These are phyloP conservation scores for Strobilomyces confusus DNA, from an alignment of 768 basidiomycete genomes.

Conservation along the genomic window DNA sequence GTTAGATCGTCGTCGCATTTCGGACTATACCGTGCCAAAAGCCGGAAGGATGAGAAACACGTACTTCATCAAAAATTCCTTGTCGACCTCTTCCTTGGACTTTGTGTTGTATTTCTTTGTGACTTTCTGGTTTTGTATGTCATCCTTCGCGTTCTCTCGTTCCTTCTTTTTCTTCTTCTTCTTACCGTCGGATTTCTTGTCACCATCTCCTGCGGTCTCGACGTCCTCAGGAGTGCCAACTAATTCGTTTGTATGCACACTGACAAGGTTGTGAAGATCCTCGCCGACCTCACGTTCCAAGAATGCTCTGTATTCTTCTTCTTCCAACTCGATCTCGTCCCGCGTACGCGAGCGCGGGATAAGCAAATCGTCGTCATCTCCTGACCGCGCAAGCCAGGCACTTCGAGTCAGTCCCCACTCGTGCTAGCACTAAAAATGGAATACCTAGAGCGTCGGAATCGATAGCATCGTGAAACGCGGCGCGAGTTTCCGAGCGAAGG, in stretches of 20 bases:
- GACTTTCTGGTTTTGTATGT: slow-evolving; percentile 21
- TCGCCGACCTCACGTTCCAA: slow-evolving; percentile 78
- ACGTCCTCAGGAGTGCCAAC: slow-evolving; percentile 22
- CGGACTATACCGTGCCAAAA: background rate
- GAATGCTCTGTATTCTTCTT: slow-evolving; percentile 82
- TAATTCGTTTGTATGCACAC: slow-evolving; percentile 35
- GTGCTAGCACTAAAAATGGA: background rate
- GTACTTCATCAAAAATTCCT: slow-evolving; percentile 88
- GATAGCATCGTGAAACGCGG: slow-evolving; percentile 65
- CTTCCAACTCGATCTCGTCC: slow-evolving; percentile 73
- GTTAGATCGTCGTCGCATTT: background rate
- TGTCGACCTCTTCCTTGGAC: slow-evolving; percentile 62
- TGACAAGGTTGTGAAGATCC: slow-evolving; percentile 66
- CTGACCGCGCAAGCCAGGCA: background rate
- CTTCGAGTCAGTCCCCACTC: background rate
- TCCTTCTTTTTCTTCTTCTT: slow-evolving; percentile 33
- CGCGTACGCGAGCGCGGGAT: slow-evolving; percentile 71
- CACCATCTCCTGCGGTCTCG: slow-evolving; percentile 25
- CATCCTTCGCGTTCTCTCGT: slow-evolving; percentile 24
- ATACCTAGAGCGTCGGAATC: slow-evolving; percentile 13
- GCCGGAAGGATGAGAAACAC: slow-evolving; percentile 24
- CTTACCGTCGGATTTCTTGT: slow-evolving; percentile 27
- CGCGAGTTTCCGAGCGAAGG: slow-evolving; percentile 78
- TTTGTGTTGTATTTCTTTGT: slow-evolving; percentile 18
- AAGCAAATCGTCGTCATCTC: slow-evolving; percentile 66